Evolutionary conservation across 2,329 filamentous ascomycete species (phyloP), one percentile per base, ranked within the genome.

Genomic region (Fusarium gaditjirri): DNA sequence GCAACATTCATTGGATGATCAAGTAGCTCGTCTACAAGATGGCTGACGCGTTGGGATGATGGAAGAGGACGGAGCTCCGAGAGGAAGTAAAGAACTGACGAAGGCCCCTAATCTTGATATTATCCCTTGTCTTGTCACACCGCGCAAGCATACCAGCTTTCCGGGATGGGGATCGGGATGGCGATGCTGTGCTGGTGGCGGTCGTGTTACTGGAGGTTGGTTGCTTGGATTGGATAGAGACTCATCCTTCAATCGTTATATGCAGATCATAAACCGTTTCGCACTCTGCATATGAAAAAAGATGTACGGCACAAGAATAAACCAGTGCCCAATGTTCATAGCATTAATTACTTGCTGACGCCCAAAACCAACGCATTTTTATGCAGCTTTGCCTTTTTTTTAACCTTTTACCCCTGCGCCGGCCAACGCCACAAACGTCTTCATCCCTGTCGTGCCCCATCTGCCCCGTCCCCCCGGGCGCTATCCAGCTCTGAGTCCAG

Each of bases 341-440:
- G 19, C 17, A 43, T 23, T 23, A 27, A 23, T 29, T 38, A 25
- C 47, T 25, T 49, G 19, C 47, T 60, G 55, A 50, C 43, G 53
- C 52, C 46, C 36, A 58, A 41, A 36, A 25, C 21, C n/a, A 39
- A 41, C 11, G 39, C 38, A 59, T n/a, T 49, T 49, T 71, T 67
- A 63, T 63, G 52, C 57, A 71, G 68, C 60, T 36, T 44, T 39
- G 19, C 44, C 46, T 31, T 17, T 43, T 62, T 64, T 64, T 56
- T n/a, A n/a, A 46, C 33, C 47, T 43, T 67, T 57, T 64, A 55
- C 64, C 66, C 69, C 55, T 64, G 49, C 65, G 55, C 69, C 69
- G 39, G 46, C 42, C 39, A 61, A 50, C 69, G 69, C 69, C 69
- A 72, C 69, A 72, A 72, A 70, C 64, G 65, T 65, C 50, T 33